A percentile compares a stretch with the other conserved stretches of the same genome.
phyloP scores from a whole-genome alignment of 495 filamentous ascomycete species.

The Hypoxylon trugodes region DNA sequence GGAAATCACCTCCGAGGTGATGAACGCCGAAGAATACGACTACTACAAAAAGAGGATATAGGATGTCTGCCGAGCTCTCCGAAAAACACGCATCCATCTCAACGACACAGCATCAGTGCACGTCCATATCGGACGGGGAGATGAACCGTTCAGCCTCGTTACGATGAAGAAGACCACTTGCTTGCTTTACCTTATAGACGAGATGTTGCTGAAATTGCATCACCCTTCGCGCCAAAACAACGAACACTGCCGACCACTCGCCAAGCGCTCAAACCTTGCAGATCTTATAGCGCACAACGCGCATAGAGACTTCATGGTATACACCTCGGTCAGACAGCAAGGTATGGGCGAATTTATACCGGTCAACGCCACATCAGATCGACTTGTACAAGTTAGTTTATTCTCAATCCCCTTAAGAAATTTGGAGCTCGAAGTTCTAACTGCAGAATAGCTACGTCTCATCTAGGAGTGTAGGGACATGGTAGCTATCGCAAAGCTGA shows the following conservation, averaged over 20 bases:
- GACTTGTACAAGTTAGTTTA: constrained; percentile 14
- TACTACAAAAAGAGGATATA: constrained; percentile 17
- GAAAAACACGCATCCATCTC: constrained; percentile 22
- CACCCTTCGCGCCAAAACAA: constrained; percentile 29
- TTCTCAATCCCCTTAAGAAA: neutral
- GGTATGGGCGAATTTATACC: constrained; percentile 16
- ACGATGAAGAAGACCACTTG: constrained; percentile 35
- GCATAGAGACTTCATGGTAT: no score
- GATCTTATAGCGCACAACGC: neutral
- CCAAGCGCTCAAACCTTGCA: neutral
- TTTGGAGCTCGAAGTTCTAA: neutral
- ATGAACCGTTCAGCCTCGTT: constrained; percentile 37
- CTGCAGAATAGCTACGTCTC: constrained; percentile 15
- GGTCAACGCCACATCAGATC: neutral
- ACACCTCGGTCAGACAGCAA: neutral
- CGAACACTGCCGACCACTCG: neutral
- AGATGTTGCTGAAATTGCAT: constrained; percentile 23
- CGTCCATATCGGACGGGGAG: constrained; percentile 37
- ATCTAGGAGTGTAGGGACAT: constrained; percentile 30
- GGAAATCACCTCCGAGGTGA: constrained; percentile 32
- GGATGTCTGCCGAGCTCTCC: constrained; percentile 28
- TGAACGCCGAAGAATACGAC: constrained; percentile 15
- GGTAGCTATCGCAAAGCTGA: constrained; percentile 11
- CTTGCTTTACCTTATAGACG: constrained; percentile 22
- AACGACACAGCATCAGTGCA: constrained; percentile 29